Conservation (phyloP, 805 yeast species). For the Suhomyces faveliae region DNA sequence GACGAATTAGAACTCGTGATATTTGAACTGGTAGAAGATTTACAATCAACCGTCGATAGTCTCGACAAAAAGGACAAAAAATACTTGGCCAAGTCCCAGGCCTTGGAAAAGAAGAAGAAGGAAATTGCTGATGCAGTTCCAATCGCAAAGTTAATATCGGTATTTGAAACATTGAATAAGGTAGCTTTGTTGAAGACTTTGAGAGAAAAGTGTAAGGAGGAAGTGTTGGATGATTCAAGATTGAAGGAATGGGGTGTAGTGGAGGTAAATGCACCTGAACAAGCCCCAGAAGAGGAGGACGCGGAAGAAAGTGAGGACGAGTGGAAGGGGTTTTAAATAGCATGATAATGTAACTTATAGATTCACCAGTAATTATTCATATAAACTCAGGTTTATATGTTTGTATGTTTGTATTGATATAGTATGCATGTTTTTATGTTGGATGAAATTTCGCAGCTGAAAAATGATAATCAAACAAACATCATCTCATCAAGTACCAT, state of each 20-base stretch:
- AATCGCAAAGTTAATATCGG: constrained; percentile 51
- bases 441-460: neutral
- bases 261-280: constrained; percentile 16
- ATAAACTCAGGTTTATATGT: too few relatives aligned
- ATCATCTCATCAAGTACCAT: neutral
- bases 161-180: constrained; percentile 54
- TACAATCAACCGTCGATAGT: constrained; percentile 39
- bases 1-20: constrained; percentile 79
- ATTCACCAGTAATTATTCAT: neutral
- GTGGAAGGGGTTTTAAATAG: constrained; percentile 33
- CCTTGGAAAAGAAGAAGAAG: constrained; percentile 23
- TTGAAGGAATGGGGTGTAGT: constrained; percentile 62
- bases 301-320: constrained; percentile 15
- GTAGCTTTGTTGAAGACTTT: constrained; percentile 59
- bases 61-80: constrained; percentile 32
- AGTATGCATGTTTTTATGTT: neutral
- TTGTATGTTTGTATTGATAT: too few relatives aligned
- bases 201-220: constrained; percentile 61
- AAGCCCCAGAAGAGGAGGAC: constrained; percentile 23
- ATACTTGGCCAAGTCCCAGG: constrained; percentile 29
- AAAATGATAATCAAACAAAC: neutral
- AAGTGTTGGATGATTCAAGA: constrained; percentile 64
- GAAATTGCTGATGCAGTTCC: constrained; percentile 50
- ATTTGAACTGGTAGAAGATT: constrained; percentile 47
- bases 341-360: constrained; percentile 3